Conservation (phyloP, 1,284 basidiomycete species). For the Malassezia pachydermatis region DNA sequence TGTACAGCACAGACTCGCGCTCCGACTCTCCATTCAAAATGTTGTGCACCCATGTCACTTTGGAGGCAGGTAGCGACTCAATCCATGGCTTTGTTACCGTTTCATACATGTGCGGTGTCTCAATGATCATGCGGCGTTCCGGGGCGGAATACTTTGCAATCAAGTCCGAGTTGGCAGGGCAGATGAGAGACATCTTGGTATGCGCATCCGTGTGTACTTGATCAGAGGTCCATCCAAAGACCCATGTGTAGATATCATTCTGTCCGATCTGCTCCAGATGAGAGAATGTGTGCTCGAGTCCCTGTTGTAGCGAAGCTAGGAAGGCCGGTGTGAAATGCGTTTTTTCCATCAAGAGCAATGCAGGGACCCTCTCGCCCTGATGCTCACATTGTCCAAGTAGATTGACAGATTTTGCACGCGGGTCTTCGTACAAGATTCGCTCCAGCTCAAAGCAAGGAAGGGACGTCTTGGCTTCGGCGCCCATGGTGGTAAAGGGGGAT, state of each 20-base stretch:
- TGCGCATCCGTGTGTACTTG: constrained; percentile 21
- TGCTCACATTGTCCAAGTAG: constrained; percentile 19
- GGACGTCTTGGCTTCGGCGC: neutral
- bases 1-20: constrained; percentile 63
- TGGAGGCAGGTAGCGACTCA: constrained; percentile 28
- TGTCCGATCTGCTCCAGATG: constrained; percentile 26
- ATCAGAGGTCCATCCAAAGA: constrained; percentile 26
- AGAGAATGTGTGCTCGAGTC: constrained; percentile 6
- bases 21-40: constrained; percentile 74
- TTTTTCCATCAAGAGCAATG: constrained; percentile 40
- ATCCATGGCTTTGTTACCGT: constrained; percentile 37
- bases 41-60: constrained; percentile 76
- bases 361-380: constrained; percentile 14
- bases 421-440: constrained; percentile 30
- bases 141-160: constrained; percentile 67
- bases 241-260: constrained; percentile 46
- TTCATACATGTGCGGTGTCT: constrained; percentile 40
- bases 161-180: constrained; percentile 38
- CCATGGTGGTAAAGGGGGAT: too few relatives aligned
- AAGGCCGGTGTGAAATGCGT: constrained; percentile 33
- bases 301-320: constrained; percentile 4
- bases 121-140: constrained; percentile 54
- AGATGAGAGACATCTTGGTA: constrained; percentile 41
- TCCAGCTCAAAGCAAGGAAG: constrained; percentile 25
- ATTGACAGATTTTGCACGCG: constrained; percentile 23